Evolutionary conservation across 2,329 filamentous ascomycete genomes (phyloP), one percentile per base, ranked within the genome.

Genomic region (Onygenales sp.): DNA sequence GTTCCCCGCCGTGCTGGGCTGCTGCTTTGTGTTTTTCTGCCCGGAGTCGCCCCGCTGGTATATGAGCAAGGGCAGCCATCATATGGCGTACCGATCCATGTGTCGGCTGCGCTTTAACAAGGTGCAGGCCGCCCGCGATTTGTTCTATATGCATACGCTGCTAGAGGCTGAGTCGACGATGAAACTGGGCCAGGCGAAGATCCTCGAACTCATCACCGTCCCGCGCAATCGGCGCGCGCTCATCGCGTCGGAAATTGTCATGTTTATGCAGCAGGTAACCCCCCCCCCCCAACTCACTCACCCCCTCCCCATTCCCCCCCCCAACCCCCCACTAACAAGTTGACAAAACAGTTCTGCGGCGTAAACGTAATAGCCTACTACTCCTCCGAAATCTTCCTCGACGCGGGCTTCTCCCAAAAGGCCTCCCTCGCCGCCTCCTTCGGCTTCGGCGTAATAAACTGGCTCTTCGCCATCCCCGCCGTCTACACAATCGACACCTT

Each of bases 401-500:
- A 78, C 1, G 78, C 78, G 6, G 71, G 74, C 1, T 77, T 81
- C 52, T 68, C 69, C 5, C 70, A 77, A 31, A 69, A 75, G 2
- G 67, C 68, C 5, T 79, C 82, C 0, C 71, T 85, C 1, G 68
- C 71, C 9, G 80, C 80, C 2, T 84, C 80, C 1, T 71, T 84
- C 3, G 81, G 81, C 2, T 75, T 83, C 44, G 81, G 82, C 0
- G 70, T 83, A 49, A 77, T 85, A 61, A 85, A 86, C 63, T 85
- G 79, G 70, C 63, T 85, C 37, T 84, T 84, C 56, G 81, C 82
- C 13, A 70, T 84, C 10, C 81, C 81, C 0, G 82, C 81, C 3
- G 69, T 85, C 46, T 83, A 80, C 63, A 85, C 82, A 5, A 86
- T 86, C 57, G 84, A 87, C 61, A 84, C 78, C 0, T 86, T 83